Percentiles rank a stretch among this genome's conserved stretches.
phyloP scores from a whole-genome alignment of 2,329 filamentous ascomycete genomes.

The Penicillium sp. region DNA sequence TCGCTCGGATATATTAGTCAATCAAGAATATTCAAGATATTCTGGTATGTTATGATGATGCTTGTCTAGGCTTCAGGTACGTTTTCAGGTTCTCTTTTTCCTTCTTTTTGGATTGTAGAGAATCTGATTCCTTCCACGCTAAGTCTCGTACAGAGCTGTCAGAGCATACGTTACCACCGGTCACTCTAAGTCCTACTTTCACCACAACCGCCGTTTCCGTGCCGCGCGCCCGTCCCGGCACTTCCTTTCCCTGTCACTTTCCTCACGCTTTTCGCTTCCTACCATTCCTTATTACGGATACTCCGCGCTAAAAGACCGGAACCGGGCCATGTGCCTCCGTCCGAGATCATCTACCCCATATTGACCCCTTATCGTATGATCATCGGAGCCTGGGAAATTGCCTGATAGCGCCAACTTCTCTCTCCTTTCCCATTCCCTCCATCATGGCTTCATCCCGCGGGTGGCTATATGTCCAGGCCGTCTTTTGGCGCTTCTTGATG shows the following conservation, averaged over 20 bases:
- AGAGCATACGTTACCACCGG: not conserved
- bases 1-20: not conserved
- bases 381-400: not conserved
- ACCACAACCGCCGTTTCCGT: not conserved
- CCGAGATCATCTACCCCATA: not conserved
- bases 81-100: too few relatives aligned
- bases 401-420: not conserved
- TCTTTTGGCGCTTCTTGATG: slow-evolving; percentile 67
- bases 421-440: not conserved
- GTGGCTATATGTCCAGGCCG: slow-evolving; percentile 63
- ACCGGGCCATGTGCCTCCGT: not conserved
- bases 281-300: not conserved
- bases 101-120: not conserved
- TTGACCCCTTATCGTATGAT: not conserved
- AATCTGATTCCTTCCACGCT: not conserved
- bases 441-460: slow-evolving; percentile 46
- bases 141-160: not conserved
- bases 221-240: too few relatives aligned
- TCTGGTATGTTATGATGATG: too few relatives aligned
- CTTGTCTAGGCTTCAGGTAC: too few relatives aligned
- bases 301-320: not conserved
- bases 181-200: not conserved
- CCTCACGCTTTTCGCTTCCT: not conserved
- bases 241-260: not conserved
- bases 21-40: too few relatives aligned